These are phyloP conservation scores for Gautieria morchelliformis DNA, from an alignment of 768 basidiomycete species.

Conservation along the genomic window DNA sequence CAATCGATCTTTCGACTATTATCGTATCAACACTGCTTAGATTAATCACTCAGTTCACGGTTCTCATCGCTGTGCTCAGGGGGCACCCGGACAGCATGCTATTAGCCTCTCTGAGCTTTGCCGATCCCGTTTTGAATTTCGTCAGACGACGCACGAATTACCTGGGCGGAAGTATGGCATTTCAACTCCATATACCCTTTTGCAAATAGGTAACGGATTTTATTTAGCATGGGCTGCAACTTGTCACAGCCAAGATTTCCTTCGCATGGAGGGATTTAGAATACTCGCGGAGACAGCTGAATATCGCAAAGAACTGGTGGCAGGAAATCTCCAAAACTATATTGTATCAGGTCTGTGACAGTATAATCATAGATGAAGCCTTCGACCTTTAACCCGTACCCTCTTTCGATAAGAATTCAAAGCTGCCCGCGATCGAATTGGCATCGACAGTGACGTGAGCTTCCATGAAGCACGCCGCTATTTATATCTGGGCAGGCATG, in stretches of 20 bases:
- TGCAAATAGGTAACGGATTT: background rate
- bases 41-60: constrained; percentile 47
- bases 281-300: constrained; percentile 37
- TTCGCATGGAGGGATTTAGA: constrained; percentile 58
- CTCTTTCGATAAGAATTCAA: constrained; percentile 22
- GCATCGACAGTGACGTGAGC: constrained; percentile 27
- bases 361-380: too few species aligned
- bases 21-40: constrained; percentile 40
- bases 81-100: constrained; percentile 57
- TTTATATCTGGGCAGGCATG: constrained; percentile 18
- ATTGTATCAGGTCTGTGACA: constrained; percentile 35
- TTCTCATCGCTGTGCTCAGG: constrained; percentile 49
- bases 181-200: background rate
- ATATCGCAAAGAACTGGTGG: constrained; percentile 69
- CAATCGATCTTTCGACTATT: constrained; percentile 34
- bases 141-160: background rate
- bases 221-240: constrained; percentile 47
- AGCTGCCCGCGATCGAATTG: constrained; percentile 20
- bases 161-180: background rate
- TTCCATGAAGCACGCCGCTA: constrained; percentile 24
- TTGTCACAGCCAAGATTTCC: constrained; percentile 51
- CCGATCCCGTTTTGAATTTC: constrained; percentile 38
- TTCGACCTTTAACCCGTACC: constrained; percentile 15
- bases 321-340: constrained; percentile 49
- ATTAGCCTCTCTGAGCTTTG: constrained; percentile 47